These are phyloP conservation scores for Alternaria brassicae DNA, from an alignment of 2,329 filamentous ascomycete species.

Conservation along the genomic window DNA sequence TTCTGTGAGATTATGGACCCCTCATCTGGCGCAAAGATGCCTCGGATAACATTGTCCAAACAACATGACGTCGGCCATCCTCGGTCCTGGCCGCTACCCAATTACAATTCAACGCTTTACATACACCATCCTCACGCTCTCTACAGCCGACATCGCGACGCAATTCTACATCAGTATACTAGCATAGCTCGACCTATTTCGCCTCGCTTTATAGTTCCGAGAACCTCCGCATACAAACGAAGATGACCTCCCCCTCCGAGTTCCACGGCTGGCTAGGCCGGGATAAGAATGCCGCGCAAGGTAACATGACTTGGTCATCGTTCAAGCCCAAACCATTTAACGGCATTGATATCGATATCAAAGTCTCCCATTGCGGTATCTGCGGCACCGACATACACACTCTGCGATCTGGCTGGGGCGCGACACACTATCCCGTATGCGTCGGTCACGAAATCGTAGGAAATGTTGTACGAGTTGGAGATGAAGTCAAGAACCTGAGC, in stretches of 20 bases:
- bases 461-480: slow-evolving; percentile 47
- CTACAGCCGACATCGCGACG: background rate
- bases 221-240: background rate
- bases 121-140: background rate
- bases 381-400: slow-evolving; percentile 51
- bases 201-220: background rate
- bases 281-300: slow-evolving; percentile 57
- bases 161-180: background rate
- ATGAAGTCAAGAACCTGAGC: slow-evolving; percentile 55
- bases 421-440: slow-evolving; percentile 54
- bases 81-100: slow-evolving; percentile 11
- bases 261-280: slow-evolving; percentile 67
- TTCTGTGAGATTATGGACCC: slow-evolving; percentile 2
- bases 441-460: slow-evolving; percentile 55
- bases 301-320: slow-evolving; percentile 63
- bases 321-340: slow-evolving; percentile 54
- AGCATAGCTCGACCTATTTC: background rate
- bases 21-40: slow-evolving; percentile 16
- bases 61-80: slow-evolving; percentile 16
- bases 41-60: slow-evolving; percentile 22
- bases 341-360: slow-evolving; percentile 45
- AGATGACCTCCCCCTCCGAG: slow-evolving; percentile 50
- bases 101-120: background rate
- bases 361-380: slow-evolving; percentile 44
- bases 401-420: slow-evolving; percentile 53